Conservation (phyloP, 306 rosid genomes). For the Prunus salicina region DNA sequence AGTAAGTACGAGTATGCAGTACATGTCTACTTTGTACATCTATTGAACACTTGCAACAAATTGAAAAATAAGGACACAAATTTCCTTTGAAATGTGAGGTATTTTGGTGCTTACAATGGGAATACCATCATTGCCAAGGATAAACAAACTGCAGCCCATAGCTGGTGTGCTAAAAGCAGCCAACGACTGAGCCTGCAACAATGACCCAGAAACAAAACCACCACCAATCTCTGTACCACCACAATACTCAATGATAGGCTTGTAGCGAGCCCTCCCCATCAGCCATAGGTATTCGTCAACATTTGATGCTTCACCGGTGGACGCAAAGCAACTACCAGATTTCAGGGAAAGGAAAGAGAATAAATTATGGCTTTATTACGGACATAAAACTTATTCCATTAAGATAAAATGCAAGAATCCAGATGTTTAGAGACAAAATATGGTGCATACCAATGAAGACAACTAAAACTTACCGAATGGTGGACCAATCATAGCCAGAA, state of each 20-base stretch:
- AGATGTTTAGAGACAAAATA: slow-evolving; percentile 12
- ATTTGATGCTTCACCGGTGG: slow-evolving; percentile 94
- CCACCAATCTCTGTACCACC: slow-evolving; percentile 99
- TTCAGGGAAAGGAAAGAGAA: slow-evolving; percentile 12
- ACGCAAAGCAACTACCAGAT: slow-evolving; percentile 73
- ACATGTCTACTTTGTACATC: not conserved
- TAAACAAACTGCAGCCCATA: slow-evolving; percentile 78
- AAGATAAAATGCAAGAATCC: slow-evolving; percentile 23
- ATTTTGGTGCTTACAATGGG: slow-evolving; percentile 61
- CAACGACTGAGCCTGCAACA: slow-evolving; percentile 83
- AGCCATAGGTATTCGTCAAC: slow-evolving; percentile 94
- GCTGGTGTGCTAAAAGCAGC: slow-evolving; percentile 98
- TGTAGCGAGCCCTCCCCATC: slow-evolving; percentile 91
- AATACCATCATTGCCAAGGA: slow-evolving; percentile 64
- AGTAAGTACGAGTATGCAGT: not conserved
- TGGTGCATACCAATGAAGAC: slow-evolving; percentile 1
- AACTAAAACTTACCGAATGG: slow-evolving; percentile 64
- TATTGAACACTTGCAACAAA: slow-evolving; percentile 1
- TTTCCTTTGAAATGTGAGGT: not conserved
- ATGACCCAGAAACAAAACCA: slow-evolving; percentile 79
- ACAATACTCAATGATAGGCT: slow-evolving; percentile 89
- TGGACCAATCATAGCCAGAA: slow-evolving; percentile 82
- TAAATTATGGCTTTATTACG: not conserved
- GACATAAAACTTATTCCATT: slow-evolving; percentile 9
- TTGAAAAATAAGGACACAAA: not conserved